These are phyloP conservation scores for Globisporangium spiculum DNA, from an alignment of 352 stramenopile genomes.

Conservation along the genomic window DNA sequence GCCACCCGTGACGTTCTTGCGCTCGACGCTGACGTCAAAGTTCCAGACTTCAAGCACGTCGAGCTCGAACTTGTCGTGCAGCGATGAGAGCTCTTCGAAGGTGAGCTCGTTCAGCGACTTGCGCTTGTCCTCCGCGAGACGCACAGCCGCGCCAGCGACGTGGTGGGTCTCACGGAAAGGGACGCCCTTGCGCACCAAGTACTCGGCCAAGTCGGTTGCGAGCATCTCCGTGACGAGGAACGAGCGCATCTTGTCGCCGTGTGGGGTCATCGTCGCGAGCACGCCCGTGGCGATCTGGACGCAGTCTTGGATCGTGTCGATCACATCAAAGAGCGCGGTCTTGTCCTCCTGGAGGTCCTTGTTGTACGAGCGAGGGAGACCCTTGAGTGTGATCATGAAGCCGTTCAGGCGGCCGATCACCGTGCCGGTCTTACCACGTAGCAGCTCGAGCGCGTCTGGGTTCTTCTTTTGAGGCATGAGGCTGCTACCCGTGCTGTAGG, in stretches of 20 bases:
- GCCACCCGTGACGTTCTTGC: conserved; percentile 87
- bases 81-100: conserved; percentile 84
- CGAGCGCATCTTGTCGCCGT: conserved; percentile 92
- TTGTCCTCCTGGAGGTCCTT: conserved; percentile 99
- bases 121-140: conserved; percentile 88
- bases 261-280: conserved; percentile 94
- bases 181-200: conserved; percentile 98
- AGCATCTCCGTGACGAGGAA: conserved; percentile 99
- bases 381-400: conserved; percentile 97
- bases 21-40: conserved; percentile 89
- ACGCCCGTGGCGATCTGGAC: conserved; percentile 96
- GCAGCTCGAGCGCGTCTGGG: conserved; percentile 97
- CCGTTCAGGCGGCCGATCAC: conserved; percentile 94
- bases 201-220: conserved; percentile 98
- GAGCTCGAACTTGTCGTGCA: conserved; percentile 88
- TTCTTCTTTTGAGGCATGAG: conserved; percentile 99
- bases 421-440: conserved; percentile 96
- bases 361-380: conserved; percentile 97
- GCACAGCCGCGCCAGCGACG: conserved; percentile 93
- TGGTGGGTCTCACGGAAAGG: conserved; percentile 99
- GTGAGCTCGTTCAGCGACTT: conserved; percentile 85
- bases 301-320: conserved; percentile 97
- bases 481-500: conserved; percentile 97
- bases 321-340: conserved; percentile 95
- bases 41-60: conserved; percentile 90